Percentiles rank a stretch among this genome's conserved stretches.
These are phyloP conservation scores for Rhizopus sp. DNA, from an alignment of 371 early-diverging fungal species.

Conservation along the genomic window DNA sequence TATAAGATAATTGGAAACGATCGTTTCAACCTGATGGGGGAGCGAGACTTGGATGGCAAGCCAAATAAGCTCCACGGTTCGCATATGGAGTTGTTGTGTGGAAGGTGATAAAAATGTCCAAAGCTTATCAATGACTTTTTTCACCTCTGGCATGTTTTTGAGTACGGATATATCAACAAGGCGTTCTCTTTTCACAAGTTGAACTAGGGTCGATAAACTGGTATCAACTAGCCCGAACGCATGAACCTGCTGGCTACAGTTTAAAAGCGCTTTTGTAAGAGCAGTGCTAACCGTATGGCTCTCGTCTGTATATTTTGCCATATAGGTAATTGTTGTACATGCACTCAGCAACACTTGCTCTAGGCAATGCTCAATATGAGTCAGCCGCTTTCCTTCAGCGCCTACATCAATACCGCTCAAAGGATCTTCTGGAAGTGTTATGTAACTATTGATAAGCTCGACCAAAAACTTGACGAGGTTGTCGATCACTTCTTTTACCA, in stretches of 20 bases:
- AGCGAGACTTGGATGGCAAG: conserved; percentile 54
- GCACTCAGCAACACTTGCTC: conserved; percentile 33
- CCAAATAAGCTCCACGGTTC: conserved; percentile 70
- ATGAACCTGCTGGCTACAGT: conserved; percentile 50
- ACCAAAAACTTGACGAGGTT: conserved; percentile 30
- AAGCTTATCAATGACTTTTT: conserved; percentile 37
- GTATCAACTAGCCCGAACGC: conserved; percentile 54
- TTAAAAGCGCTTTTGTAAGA: conserved; percentile 40
- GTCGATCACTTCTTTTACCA: conserved; percentile 36
- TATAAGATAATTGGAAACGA: conserved; percentile 59
- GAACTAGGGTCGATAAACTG: conserved; percentile 40
- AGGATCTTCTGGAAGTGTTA: conserved; percentile 26
- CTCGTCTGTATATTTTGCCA: conserved; percentile 26
- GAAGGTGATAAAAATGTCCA: conserved; percentile 54
- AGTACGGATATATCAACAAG: conserved; percentile 26
- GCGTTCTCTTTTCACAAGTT: conserved; percentile 22
- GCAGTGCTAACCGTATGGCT: conserved; percentile 3
- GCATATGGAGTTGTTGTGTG: conserved; percentile 54
- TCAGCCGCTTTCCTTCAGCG: conserved; percentile 38
- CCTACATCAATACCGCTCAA: conserved; percentile 42
- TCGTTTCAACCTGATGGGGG: conserved; percentile 62
- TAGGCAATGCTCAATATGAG: conserved; percentile 35
- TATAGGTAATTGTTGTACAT: conserved; percentile 26
- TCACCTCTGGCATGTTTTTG: conserved; percentile 15
- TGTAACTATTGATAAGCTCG: conserved; percentile 37